These are phyloP conservation scores for Wickerhamiella azymoides DNA, from an alignment of 805 yeast genomes.

Conservation along the genomic window DNA sequence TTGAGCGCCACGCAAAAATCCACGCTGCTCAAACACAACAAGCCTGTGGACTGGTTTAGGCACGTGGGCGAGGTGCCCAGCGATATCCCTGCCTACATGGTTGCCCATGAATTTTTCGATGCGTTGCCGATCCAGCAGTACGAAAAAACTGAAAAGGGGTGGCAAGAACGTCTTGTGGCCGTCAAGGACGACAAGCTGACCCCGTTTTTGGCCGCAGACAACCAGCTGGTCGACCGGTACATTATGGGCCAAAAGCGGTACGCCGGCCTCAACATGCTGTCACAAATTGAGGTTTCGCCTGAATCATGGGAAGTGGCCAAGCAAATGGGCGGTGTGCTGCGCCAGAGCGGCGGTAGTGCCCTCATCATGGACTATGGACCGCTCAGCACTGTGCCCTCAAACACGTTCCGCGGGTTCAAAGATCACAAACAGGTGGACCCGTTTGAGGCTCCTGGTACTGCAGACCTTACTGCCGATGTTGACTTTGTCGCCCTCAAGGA, in stretches of 20 bases:
- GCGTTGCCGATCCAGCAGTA: constrained; percentile 70
- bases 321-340: constrained; percentile 36
- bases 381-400: constrained; percentile 45
- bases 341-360: constrained; percentile 41
- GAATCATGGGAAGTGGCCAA: constrained; percentile 48
- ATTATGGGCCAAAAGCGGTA: constrained; percentile 29
- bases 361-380: constrained; percentile 72
- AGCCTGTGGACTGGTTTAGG: constrained; percentile 30
- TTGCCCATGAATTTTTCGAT: constrained; percentile 82
- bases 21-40: constrained; percentile 41
- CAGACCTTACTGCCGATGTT: constrained; percentile 72
- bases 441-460: constrained; percentile 59
- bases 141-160: constrained; percentile 43
- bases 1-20: constrained; percentile 43
- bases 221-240: constrained; percentile 9
- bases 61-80: constrained; percentile 24
- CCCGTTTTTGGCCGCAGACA: constrained; percentile 10
- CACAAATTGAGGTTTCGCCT: constrained; percentile 61
- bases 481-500: constrained; percentile 50
- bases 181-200: constrained; percentile 20
- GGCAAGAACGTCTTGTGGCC: constrained; percentile 71
- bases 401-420: constrained; percentile 59
- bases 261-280: constrained; percentile 36
- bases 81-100: constrained; percentile 40
- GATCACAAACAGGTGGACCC: constrained; percentile 65